A percentile compares a stretch with the other conserved stretches of the same genome.
Evolutionary conservation across 2,329 filamentous ascomycete species (phyloP).

Genomic region (Fusarium sp.): DNA sequence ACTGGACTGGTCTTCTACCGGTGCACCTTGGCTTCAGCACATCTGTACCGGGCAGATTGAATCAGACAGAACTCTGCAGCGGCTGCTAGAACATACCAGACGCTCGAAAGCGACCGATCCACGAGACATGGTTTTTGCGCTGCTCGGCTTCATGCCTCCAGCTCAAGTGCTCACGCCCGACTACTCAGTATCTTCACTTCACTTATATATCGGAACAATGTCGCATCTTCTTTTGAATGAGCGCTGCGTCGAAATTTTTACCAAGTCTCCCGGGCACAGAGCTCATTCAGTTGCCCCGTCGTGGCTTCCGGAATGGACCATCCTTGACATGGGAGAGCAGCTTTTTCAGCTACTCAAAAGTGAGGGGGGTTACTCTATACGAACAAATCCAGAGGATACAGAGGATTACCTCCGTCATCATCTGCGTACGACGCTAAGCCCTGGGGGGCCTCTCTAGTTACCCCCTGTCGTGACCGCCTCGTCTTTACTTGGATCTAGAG

Average conservation of each 20-base stretch:
- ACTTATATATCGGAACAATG: not conserved
- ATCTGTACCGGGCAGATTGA: not conserved
- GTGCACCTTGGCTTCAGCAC: not conserved
- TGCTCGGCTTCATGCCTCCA: not conserved
- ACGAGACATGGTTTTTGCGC: not conserved
- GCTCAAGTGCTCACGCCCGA: not conserved
- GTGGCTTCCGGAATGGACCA: not conserved
- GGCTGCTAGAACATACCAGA: not conserved
- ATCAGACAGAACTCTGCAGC: not conserved
- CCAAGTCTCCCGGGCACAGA: not conserved
- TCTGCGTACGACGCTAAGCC: too few species aligned
- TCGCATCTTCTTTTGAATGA: not conserved
- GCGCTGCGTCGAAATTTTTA: not conserved
- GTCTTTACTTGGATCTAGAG: too few species aligned
- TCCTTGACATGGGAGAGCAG: not conserved
- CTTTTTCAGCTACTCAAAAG: not conserved
- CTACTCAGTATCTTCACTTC: not conserved
- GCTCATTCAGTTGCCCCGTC: not conserved
- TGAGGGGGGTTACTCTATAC: too few species aligned
- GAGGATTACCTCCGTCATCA: too few species aligned
- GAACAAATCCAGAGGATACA: too few species aligned
- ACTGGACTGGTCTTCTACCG: not conserved
- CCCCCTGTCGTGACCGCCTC: too few species aligned
- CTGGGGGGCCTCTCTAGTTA: too few species aligned
- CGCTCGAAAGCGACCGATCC: not conserved